Evolutionary conservation across 2,329 filamentous ascomycete genomes (phyloP).

Genomic region (Talaromyces sp.): DNA sequence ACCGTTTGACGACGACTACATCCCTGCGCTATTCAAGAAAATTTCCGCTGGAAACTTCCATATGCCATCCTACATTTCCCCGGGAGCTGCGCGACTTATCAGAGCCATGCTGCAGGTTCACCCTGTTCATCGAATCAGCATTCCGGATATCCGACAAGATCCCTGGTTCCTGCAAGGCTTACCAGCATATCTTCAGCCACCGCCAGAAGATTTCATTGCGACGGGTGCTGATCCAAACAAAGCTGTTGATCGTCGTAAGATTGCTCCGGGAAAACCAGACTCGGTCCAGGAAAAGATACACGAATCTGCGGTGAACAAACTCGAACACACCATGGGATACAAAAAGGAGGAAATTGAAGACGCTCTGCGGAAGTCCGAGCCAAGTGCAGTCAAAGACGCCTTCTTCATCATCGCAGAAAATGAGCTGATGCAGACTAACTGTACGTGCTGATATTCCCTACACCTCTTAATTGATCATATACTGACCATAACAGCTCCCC

Average conservation of each 20-base stretch:
- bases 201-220: constrained; percentile 86
- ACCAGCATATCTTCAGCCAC: constrained; percentile 78
- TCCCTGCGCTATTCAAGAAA: constrained; percentile 95
- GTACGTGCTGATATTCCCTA: constrained; percentile 52
- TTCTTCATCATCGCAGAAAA: constrained; percentile 98
- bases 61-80: constrained; percentile 84
- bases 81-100: constrained; percentile 70
- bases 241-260: constrained; percentile 76
- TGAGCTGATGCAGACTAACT: constrained; percentile 91
- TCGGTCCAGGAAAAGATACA: constrained; percentile 86
- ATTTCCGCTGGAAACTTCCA: constrained; percentile 92
- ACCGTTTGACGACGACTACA: constrained; percentile 98
- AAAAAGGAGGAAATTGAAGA: constrained; percentile 92
- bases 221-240: constrained; percentile 92
- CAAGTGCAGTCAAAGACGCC: constrained; percentile 96
- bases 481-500: constrained; percentile 24
- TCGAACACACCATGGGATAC: constrained; percentile 98
- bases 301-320: constrained; percentile 86
- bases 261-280: constrained; percentile 72
- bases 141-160: constrained; percentile 87
- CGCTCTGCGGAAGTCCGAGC: constrained; percentile 83
- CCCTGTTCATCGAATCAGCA: constrained; percentile 87
- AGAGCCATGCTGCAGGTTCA: constrained; percentile 94
- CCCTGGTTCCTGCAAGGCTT: constrained; percentile 90
- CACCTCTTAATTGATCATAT: constrained; percentile 11